Conservation (phyloP, 2,329 filamentous ascomycete species). For the Diplodia mutila region DNA sequence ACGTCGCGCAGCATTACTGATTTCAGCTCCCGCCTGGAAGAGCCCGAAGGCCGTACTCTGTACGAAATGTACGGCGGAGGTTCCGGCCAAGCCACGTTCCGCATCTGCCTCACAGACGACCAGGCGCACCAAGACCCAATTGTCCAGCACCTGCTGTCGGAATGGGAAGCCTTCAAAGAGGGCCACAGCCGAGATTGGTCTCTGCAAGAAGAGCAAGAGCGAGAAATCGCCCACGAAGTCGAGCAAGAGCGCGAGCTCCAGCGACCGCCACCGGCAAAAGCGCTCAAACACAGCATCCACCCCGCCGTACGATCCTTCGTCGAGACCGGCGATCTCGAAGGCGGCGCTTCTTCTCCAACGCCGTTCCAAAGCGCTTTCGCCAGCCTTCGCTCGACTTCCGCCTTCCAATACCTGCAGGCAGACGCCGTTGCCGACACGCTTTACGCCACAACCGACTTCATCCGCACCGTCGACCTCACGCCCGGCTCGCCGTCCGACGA, state of each 20-base stretch:
- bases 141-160: neutral
- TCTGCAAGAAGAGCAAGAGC: constrained; percentile 48
- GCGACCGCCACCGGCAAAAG: constrained; percentile 43
- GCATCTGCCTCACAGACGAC: neutral
- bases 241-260: constrained; percentile 58
- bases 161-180: neutral
- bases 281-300: constrained; percentile 33
- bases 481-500: neutral
- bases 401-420: neutral
- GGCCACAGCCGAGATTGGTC: neutral
- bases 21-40: constrained; percentile 29
- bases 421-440: constrained; percentile 43
- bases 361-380: neutral
- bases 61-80: constrained; percentile 56
- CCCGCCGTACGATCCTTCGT: neutral
- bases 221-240: constrained; percentile 61
- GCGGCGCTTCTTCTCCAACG: neutral
- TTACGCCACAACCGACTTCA: constrained; percentile 56
- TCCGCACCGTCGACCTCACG: constrained; percentile 46
- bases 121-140: neutral
- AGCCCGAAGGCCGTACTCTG: constrained; percentile 59
- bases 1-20: neutral
- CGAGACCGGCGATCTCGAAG: neutral
- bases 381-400: neutral
- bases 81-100: constrained; percentile 27